Percentiles rank a stretch among this genome's conserved stretches.
Conservation (phyloP, 1,139 yeast genomes). For the Saccharomyces uvarum region DNA sequence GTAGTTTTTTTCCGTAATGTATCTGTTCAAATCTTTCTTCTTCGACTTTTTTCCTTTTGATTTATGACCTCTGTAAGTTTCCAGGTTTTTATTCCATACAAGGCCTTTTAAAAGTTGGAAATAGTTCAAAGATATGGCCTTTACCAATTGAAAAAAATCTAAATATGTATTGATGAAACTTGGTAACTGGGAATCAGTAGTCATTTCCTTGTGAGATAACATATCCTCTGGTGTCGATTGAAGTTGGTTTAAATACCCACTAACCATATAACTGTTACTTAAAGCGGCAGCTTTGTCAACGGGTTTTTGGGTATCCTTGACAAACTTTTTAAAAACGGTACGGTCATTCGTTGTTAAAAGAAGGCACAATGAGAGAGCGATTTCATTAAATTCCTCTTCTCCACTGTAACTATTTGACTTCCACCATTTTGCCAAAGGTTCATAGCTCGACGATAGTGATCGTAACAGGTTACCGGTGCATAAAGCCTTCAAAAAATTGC, state of each 20-base stretch:
- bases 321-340: not conserved
- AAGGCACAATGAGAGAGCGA: not conserved
- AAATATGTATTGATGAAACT: constrained; percentile 2
- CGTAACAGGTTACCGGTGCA: not conserved
- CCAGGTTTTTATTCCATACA: constrained; percentile 1
- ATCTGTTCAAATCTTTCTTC: constrained; percentile 17
- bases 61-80: not conserved
- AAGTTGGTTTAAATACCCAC: constrained; percentile 15
- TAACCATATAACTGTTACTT: constrained; percentile 6
- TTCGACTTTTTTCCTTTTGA: not conserved
- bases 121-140: not conserved
- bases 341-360: not conserved
- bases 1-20: constrained; percentile 25
- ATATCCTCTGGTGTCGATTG: constrained; percentile 8
- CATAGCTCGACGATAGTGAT: not conserved
- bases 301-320: not conserved
- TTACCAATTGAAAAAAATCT: not conserved
- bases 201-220: not conserved
- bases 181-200: not conserved
- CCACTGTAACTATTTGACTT: not conserved
- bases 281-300: not conserved
- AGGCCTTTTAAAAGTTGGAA: not conserved
- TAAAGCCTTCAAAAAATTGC: not conserved
- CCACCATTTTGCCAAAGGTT: not conserved
- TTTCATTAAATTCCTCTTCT: not conserved